Evolutionary conservation across 345 rosid species (phyloP).

Genomic region (Litchi chinensis): DNA sequence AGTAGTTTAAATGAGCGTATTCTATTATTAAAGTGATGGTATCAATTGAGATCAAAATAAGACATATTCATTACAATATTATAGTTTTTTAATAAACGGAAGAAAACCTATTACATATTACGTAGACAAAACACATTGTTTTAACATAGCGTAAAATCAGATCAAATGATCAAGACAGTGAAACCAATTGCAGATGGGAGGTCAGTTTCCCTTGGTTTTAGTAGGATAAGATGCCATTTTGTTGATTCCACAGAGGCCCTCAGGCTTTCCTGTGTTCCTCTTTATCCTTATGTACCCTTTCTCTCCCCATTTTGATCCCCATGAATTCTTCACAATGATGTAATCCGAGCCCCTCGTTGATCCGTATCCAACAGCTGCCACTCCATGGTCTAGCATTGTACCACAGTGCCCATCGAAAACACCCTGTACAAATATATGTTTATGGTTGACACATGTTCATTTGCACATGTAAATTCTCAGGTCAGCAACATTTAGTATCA

Average conservation of each 20-base stretch:
- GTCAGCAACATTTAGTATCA: too few relatives aligned
- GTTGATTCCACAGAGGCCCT: slow-evolving; percentile 82
- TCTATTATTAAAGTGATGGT: too few relatives aligned
- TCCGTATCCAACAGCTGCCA: slow-evolving; percentile 85
- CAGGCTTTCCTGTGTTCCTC: slow-evolving; percentile 75
- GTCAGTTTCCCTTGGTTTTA: slow-evolving; percentile 41
- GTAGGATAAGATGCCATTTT: slow-evolving; percentile 86
- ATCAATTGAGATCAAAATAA: too few relatives aligned
- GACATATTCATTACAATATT: too few relatives aligned
- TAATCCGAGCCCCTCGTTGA: slow-evolving; percentile 63
- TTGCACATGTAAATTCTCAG: too few relatives aligned
- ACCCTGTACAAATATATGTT: slow-evolving; percentile 48
- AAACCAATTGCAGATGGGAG: neutral
- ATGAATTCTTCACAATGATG: slow-evolving; percentile 80
- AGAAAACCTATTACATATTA: too few relatives aligned
- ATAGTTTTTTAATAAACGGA: too few relatives aligned
- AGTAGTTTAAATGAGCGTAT: too few relatives aligned
- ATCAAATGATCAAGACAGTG: neutral
- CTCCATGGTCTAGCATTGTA: slow-evolving; percentile 68
- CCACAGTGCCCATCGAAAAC: slow-evolving; percentile 75
- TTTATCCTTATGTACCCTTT: slow-evolving; percentile 76
- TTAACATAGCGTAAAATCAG: neutral
- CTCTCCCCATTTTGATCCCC: slow-evolving; percentile 88
- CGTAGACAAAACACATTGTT: neutral
- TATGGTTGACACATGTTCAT: too few relatives aligned